Evolutionary conservation across 2,329 filamentous ascomycete species (phyloP).

Genomic region (Periconia sp.): DNA sequence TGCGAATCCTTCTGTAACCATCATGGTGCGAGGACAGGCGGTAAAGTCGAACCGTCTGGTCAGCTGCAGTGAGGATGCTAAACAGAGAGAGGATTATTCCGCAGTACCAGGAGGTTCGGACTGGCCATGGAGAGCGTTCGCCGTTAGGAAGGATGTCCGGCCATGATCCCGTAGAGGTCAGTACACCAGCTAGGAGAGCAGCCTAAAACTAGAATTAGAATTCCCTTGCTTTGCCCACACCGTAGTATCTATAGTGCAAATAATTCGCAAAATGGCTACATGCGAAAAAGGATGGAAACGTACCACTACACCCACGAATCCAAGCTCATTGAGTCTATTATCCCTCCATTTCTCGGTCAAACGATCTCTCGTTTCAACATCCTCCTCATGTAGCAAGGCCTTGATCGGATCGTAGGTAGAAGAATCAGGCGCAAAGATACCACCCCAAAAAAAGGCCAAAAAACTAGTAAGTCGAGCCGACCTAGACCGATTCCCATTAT

Average conservation of each 20-base stretch:
- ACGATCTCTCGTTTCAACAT: constrained; percentile 38
- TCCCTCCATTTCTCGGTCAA: constrained; percentile 48
- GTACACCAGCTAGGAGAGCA: constrained; percentile 47
- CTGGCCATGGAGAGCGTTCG: constrained; percentile 47
- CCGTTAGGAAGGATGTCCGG: constrained; percentile 49
- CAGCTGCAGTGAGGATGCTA: constrained; percentile 54
- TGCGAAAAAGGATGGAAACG: constrained; percentile 11
- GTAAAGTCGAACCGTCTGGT: constrained; percentile 52
- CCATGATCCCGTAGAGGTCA: constrained; percentile 54
- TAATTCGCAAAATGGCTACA: too few relatives aligned
- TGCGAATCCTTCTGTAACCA: constrained; percentile 43
- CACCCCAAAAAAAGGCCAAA: constrained; percentile 39
- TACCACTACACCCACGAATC: constrained; percentile 51
- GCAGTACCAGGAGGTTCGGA: constrained; percentile 51
- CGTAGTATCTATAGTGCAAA: too few relatives aligned
- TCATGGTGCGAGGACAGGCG: constrained; percentile 50
- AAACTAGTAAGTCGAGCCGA: constrained; percentile 14
- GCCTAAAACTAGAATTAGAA: constrained; percentile 34
- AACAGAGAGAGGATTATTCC: constrained; percentile 58
- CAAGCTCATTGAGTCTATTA: constrained; percentile 49
- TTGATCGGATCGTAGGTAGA: constrained; percentile 46
- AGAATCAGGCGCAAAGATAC: constrained; percentile 39
- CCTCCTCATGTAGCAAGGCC: constrained; percentile 45
- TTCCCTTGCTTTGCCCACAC: too few relatives aligned
- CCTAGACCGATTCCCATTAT: too few relatives aligned